Base-by-base conservation (phyloP, 1,139 yeast species). In the Scheffersomyces quercinus region DNA sequence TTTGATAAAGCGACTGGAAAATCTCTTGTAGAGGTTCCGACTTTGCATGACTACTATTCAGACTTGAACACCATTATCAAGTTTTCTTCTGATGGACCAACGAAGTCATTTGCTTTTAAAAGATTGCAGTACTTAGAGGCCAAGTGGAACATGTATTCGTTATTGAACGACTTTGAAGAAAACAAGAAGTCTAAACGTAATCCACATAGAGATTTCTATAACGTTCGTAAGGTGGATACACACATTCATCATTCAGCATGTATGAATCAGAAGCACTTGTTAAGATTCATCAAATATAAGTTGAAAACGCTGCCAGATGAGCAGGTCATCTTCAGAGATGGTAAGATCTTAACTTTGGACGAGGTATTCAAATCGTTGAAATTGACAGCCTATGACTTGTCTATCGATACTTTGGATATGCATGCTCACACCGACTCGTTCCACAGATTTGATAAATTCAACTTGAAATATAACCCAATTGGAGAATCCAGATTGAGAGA, bases 181-280 rank as follows among this genome's bases (percentile, higher is more conserved):
- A 86, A 85, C 13, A 83, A 93, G 20, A 95, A 88, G 51, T 85
- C 96, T 13, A 51, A 87, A 47, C 59, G 65, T 31, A 74, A 61
- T 43, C 97, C 97, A 3, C 99, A 93, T 64, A 82, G 99, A 64
- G 99, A 95, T 67, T 95, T 95, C 59, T 95, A 95, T 70, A 95
- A 95, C 60, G 99, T 95, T 39, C 83, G 99, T 73, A 95, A 95
- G 64, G 99, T 95, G 36, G 99, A 95, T 60, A 95, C 99, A 11
- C 99, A 95, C 74, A 96, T 95, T 58, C 99, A 95, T 65, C 99
- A 95, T 65, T 88, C 97, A 11, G 99, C 99, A 7, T 91, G 97
- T 65, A 93, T 93, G 99, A 95, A 95, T 60, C 99, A 95, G 65
- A 95, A 95, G 67, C 99, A 95, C 68, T 73, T 95, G 59, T 73